Base-by-base conservation (phyloP, 768 basidiomycete species). In the Neoboletus magnificus region DNA sequence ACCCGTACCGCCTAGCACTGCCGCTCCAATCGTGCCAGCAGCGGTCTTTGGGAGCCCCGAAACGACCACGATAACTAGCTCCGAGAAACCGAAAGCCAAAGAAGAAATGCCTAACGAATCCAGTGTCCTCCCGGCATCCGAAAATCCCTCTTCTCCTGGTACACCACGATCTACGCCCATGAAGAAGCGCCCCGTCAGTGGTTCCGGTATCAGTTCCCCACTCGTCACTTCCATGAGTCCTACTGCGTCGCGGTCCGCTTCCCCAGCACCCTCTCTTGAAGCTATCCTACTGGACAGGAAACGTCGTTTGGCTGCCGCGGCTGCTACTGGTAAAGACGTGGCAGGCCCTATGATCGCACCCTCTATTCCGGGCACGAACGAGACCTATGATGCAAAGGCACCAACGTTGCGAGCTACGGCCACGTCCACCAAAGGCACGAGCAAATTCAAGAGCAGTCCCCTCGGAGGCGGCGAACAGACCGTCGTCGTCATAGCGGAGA, bases 381-480 rank as follows among this genome's bases (percentile, higher is more conserved):
- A 60, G 22, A 54, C 61, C 25, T 57, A 59, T 16, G 70, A 70
- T 32, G 15, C 57, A 22, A 65, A 50, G 39, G 40, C 23, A 8
- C 32, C 58, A 1, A 22, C 36, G 1, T 11, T 52, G 42, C 63
- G 71, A 48, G n/a, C 59, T 41, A 36, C 51, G 33, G 52, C 57
- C 20, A 54, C 55, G 18, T 50, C 63, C 36, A 51, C 60, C 49
- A 86, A 83, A 63, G 83, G 82, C 23, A 73, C 76, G 22, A 63
- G 62, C 59, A 76, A 81, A 56, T 91, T 89, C 72, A 90, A 89
- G 81, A 90, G 87, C 64, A 89, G 82, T 64, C 87, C 86, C 32
- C 71, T 87, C 32, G 79, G 74, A 22, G 77, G 79, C 33, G 72
- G 70, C 25, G 78, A 78, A 48, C 66, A 74, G 42, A 65, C 60